Conservation (phyloP, 768 basidiomycete genomes). For the Mycena belliarum region DNA sequence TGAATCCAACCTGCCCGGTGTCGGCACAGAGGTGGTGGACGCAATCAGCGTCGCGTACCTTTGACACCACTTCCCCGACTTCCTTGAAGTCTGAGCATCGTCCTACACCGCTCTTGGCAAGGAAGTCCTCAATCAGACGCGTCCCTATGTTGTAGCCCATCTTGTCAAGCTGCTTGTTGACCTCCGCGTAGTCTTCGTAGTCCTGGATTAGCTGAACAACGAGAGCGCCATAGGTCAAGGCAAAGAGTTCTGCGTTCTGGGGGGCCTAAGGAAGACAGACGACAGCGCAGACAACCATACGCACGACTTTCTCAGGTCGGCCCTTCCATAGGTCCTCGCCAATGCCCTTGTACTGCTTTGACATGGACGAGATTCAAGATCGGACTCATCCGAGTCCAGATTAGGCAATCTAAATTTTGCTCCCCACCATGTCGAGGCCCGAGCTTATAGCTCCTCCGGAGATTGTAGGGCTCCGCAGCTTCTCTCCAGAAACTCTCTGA, state of each 20-base stretch:
- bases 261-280: slow-evolving; percentile 23
- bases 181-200: slow-evolving; percentile 95
- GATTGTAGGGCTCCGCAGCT: slow-evolving; percentile 58
- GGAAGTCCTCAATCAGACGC: slow-evolving; percentile 93
- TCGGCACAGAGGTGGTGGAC: background rate
- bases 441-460: slow-evolving; percentile 89
- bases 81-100: slow-evolving; percentile 92
- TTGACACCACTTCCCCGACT: slow-evolving; percentile 92
- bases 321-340: slow-evolving; percentile 97
- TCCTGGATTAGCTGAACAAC: slow-evolving; percentile 99
- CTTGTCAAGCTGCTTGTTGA: slow-evolving; percentile 96
- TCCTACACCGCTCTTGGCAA: slow-evolving; percentile 90
- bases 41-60: slow-evolving; percentile 50
- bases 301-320: slow-evolving; percentile 91
- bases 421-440: slow-evolving; percentile 73
- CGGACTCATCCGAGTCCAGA: slow-evolving; percentile 3
- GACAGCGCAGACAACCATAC: slow-evolving; percentile 27
- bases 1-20: slow-evolving; percentile 91
- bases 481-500: background rate
- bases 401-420: slow-evolving; percentile 3
- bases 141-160: slow-evolving; percentile 99
- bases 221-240: slow-evolving; percentile 94
- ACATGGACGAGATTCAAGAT: slow-evolving; percentile 7
- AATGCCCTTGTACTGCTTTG: slow-evolving; percentile 81
- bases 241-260: slow-evolving; percentile 97